Evolutionary conservation across 176 grass and related monocot genomes (phyloP), one percentile per base, ranked within the genome.

Genomic region (Ampelocalamus luodianensis): DNA sequence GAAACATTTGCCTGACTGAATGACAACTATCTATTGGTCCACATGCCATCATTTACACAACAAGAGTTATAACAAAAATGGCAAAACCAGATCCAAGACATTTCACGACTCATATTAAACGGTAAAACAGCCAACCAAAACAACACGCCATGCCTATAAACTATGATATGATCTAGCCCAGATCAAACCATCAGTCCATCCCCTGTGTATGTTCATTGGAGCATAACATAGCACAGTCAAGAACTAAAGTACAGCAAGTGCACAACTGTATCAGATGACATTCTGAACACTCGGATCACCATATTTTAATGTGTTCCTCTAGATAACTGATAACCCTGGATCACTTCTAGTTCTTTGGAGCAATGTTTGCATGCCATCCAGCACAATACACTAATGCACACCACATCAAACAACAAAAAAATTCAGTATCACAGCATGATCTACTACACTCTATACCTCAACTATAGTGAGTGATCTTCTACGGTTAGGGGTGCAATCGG

Each of bases 371-470:
- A 45, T 29, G 23, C 39, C 4, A 76, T 76, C 40, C 40, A 76
- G 54, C 50, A 76, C 49, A 58, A 69, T 32, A 72, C 56, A 78
- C 58, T 77, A 61, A 78, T 20, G 39, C 38, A 78, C 14, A 14
- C n/a, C 74, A 43, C 39, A 68, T 14, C 4, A 68, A 76, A 78
- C 74, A 61, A 17, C 5, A 46, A 56, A 87, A 71, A 0, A 20
- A 1, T 72, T 22, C 66, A 58, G 20, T 65, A 42, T 13, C 18
- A 68, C 23, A 46, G 14, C 53, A 50, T n/a, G 12, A 13, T 61
- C 50, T 54, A 37, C 22, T 43, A 16, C n/a, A 34, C 32, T 46
- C 44, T 12, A 46, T 46, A 46, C 10, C 22, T 38, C 40, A 24
- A 60, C 38, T 60, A 61, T 13, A 60, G 34, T 77, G 53, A 22